These are phyloP conservation scores for Aspergillus sclerotioniger DNA, from an alignment of 495 filamentous ascomycete genomes.

Conservation along the genomic window DNA sequence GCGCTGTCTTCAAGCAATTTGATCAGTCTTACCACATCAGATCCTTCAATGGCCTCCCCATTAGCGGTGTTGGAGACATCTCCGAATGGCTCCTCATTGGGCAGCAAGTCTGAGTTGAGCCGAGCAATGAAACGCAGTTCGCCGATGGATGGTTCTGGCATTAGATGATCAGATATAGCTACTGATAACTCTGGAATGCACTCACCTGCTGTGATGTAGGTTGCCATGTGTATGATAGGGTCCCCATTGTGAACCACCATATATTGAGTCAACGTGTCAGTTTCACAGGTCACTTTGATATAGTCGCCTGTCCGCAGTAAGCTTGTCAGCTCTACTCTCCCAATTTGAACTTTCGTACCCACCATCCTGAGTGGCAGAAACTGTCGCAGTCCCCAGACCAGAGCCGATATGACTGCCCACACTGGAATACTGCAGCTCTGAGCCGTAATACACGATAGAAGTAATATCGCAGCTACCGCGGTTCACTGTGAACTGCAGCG, in stretches of 20 bases:
- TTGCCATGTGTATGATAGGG: conserved; percentile 61
- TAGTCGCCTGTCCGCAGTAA: conserved; percentile 33
- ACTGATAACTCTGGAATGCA: not conserved
- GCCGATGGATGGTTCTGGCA: conserved; percentile 54
- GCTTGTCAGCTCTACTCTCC: too few relatives aligned
- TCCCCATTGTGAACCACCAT: conserved; percentile 59
- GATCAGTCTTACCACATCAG: conserved; percentile 48
- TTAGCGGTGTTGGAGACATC: conserved; percentile 53
- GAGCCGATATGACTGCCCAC: conserved; percentile 58
- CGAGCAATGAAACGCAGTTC: conserved; percentile 66
- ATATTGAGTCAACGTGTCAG: conserved; percentile 61
- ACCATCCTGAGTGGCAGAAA: conserved; percentile 43
- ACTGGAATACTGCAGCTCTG: conserved; percentile 54
- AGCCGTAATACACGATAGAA: conserved; percentile 57
- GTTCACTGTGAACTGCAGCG: conserved; percentile 56
- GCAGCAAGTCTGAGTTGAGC: conserved; percentile 53
- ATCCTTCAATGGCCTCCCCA: conserved; percentile 55
- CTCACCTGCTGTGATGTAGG: conserved; percentile 53
- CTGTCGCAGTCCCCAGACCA: conserved; percentile 58
- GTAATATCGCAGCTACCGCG: conserved; percentile 60
- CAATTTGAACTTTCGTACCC: too few relatives aligned
- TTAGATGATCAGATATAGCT: not conserved
- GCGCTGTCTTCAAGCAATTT: not conserved
- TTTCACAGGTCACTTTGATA: conserved; percentile 61
- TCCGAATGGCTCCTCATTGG: conserved; percentile 46